Base-by-base conservation (phyloP, 768 basidiomycete genomes). In the Termitomyces titanicus region DNA sequence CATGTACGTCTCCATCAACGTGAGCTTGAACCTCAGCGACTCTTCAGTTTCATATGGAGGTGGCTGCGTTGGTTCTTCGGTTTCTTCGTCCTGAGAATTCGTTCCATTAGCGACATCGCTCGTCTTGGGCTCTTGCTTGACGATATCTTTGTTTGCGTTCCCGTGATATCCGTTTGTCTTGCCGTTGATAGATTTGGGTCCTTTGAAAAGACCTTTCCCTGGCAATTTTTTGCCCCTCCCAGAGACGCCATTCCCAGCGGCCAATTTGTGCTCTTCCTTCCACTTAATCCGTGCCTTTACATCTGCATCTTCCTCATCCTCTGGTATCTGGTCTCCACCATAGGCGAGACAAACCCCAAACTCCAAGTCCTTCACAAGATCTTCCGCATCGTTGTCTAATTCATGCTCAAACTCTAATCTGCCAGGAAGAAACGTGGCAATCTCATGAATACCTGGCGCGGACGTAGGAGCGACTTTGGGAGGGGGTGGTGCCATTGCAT, bases 331-430 rank as follows among this genome's bases (percentile, higher is more conserved):
- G 63, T 92, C 91, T 2, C 96, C 97, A 1, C 89, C 94, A 66
- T 84, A 96, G 31, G 85, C 81, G 20, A 82, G 76, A 57, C 92
- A 92, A n/a, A 94, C 73, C 2, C 92, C 96, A 63, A 98, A 98
- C 67, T 98, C 95, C 59, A 99, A 77, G 66, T 98, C 94, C 70
- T 98, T 98, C 60, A 98, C 88, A 2, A 92, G 72, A 63, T 95
- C 88, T 67, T 99, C 96, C 0, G 96, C 96, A 49, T 99, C 96
- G 68, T 99, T 97, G 66, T 98, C 95, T 5, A 93, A 74, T 70
- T 99, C 96, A 63, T 95, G 94, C 66, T 99, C 96, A 67, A 99
- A 99, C 70, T 99, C 96, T 34, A 99, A 79, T n/a, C 96, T 86
- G 15, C 96, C 96, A 9, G 96, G 96, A 66, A 99, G 87, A 73